Evolutionary conservation across 169 alveolate species (phyloP).

Genomic region (Eimeria necatrix): DNA sequence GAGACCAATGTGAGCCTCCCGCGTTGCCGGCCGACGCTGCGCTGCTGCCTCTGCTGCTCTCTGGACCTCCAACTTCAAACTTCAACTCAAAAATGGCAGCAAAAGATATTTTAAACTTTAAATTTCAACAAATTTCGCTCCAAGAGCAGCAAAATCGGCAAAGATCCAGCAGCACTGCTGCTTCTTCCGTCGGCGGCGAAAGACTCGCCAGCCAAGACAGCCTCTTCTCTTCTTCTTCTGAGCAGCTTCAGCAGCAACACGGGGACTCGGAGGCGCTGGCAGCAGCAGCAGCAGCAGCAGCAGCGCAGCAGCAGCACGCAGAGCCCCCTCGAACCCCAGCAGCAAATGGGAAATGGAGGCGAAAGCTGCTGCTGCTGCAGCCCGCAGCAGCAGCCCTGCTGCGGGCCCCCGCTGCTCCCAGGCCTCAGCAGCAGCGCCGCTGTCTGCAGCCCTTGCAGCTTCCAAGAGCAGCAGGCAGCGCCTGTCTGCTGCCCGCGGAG

Average conservation of each 20-base stretch:
- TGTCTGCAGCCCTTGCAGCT: neutral
- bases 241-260: neutral
- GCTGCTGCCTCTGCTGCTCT: too few species aligned
- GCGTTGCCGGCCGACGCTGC: too few species aligned
- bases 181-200: slow-evolving; percentile 49
- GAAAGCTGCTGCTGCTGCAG: neutral
- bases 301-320: slow-evolving; percentile 11
- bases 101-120: neutral
- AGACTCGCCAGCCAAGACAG: slow-evolving; percentile 19
- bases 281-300: slow-evolving; percentile 1
- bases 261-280: neutral
- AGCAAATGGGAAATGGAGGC: neutral
- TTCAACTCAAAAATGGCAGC: slow-evolving; percentile 24
- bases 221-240: neutral
- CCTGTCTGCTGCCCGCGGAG: neutral
- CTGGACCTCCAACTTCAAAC: neutral
- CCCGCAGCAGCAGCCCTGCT: neutral
- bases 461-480: neutral
- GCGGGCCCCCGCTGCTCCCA: too few species aligned
- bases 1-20: too few species aligned
- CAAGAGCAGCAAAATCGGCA: slow-evolving; percentile 4
- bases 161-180: slow-evolving; percentile 43
- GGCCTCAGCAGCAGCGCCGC: too few species aligned
- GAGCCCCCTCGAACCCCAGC: neutral
- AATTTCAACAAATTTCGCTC: neutral